A percentile compares a stretch with the other conserved stretches of the same genome.
Evolutionary conservation across 2,329 filamentous ascomycete genomes (phyloP).

Genomic region (Colletotrichum siamense): DNA sequence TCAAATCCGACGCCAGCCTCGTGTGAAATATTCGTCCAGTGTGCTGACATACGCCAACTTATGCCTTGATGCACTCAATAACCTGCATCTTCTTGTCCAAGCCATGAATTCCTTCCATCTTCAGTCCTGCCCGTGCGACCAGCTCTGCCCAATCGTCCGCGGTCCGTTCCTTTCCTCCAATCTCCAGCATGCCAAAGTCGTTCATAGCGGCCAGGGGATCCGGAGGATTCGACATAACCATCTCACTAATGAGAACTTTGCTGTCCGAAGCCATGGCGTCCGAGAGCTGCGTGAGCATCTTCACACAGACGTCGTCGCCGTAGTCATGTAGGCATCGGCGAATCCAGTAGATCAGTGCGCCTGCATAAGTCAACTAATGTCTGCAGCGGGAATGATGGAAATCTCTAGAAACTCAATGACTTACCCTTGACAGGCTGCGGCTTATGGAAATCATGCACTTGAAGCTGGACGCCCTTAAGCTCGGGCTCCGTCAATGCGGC

Average conservation of each 20-base stretch:
- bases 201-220: conserved; percentile 24
- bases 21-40: not conserved
- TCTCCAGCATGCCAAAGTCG: conserved; percentile 34
- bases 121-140: conserved; percentile 28
- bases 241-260: conserved; percentile 36
- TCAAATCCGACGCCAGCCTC: not conserved
- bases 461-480: not conserved
- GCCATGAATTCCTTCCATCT: conserved; percentile 27
- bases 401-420: not conserved
- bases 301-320: conserved; percentile 33
- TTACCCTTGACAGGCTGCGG: conserved; percentile 24
- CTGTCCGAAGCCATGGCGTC: conserved; percentile 36
- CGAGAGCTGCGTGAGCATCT: conserved; percentile 33
- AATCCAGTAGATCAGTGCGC: conserved; percentile 40
- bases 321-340: conserved; percentile 43
- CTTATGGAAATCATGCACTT: conserved; percentile 24
- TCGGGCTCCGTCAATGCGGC: not conserved
- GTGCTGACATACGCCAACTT: not conserved
- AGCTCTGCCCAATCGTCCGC: conserved; percentile 28
- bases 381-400: not conserved
- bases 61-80: conserved; percentile 6
- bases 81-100: conserved; percentile 7
- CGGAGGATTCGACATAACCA: conserved; percentile 31
- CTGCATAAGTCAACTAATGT: conserved; percentile 23
- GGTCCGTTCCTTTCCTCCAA: conserved; percentile 38